phyloP scores from a whole-genome alignment of 306 rosid species.

The Bauhinia variegata region DNA sequence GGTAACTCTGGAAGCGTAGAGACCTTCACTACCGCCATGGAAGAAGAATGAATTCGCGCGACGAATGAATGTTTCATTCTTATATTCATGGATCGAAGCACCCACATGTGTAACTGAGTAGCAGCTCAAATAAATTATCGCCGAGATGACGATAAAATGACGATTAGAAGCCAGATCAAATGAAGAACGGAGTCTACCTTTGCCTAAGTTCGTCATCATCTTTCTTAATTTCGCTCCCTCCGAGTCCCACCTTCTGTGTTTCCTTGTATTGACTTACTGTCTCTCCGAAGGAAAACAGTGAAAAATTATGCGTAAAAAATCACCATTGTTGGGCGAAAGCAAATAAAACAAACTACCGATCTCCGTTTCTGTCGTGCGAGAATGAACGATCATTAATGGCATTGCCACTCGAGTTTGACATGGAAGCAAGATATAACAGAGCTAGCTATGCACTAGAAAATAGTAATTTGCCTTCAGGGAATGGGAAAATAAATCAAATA shows the following conservation, averaged over 20 bases:
- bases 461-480: too few relatives aligned
- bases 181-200: background rate
- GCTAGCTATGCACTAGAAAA: too few relatives aligned
- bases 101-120: slow-evolving; percentile 38
- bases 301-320: slow-evolving; percentile 6
- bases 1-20: slow-evolving; percentile 55
- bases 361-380: background rate
- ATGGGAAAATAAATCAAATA: too few relatives aligned
- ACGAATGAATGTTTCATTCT: slow-evolving; percentile 57
- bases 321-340: background rate
- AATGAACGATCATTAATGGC: background rate
- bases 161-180: slow-evolving; percentile 45
- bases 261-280: too few relatives aligned
- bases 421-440: too few relatives aligned
- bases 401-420: too few relatives aligned
- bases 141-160: slow-evolving; percentile 7
- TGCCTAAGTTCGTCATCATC: slow-evolving; percentile 31
- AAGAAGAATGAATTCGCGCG: slow-evolving; percentile 78
- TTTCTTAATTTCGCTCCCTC: background rate
- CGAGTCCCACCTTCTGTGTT: too few relatives aligned
- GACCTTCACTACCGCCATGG: slow-evolving; percentile 87
- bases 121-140: slow-evolving; percentile 33
- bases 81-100: slow-evolving; percentile 84
- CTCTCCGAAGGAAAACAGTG: background rate
- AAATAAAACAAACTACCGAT: background rate